Percentiles rank a stretch among this genome's conserved stretches.
These are phyloP conservation scores for Cucurbita argyrosperma DNA, from an alignment of 306 rosid genomes.

Conservation along the genomic window DNA sequence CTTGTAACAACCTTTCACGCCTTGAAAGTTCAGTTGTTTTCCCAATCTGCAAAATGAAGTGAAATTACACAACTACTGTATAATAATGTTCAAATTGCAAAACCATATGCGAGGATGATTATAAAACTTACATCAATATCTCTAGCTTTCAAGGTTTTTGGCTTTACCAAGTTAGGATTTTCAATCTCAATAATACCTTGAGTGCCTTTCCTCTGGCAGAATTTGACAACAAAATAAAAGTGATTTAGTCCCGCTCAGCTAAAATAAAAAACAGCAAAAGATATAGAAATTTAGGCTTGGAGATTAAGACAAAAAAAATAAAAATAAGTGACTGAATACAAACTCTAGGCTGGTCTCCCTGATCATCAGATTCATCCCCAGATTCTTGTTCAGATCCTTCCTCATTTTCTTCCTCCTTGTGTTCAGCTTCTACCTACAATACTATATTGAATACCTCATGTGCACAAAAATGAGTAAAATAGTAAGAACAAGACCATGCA, in stretches of 20 bases:
- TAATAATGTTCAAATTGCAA: background rate
- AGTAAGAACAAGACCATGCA: background rate
- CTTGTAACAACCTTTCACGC: constrained; percentile 63
- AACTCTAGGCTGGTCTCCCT: constrained; percentile 14
- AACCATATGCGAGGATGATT: constrained; percentile 4
- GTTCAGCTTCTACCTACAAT: constrained; percentile 51
- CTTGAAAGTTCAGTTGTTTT: constrained; percentile 87
- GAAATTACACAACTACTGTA: background rate
- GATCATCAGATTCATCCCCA: constrained; percentile 23
- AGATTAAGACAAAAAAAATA: background rate
- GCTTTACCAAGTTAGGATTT: constrained; percentile 79
- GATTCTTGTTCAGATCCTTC: constrained; percentile 48
- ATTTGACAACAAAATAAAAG: constrained; percentile 7
- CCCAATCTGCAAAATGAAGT: constrained; percentile 29
- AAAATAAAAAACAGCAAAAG: background rate
- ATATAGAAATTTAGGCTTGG: background rate
- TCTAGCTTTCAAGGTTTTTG: constrained; percentile 56
- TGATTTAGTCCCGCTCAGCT: background rate
- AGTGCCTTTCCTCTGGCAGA: constrained; percentile 61
- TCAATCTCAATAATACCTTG: constrained; percentile 82
- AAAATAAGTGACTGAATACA: constrained; percentile 2
- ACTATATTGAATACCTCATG: constrained; percentile 13
- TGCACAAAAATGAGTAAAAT: background rate
- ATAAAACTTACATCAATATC: constrained; percentile 57
- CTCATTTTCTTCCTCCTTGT: constrained; percentile 31